Conservation (phyloP, 805 yeast genomes). For the Candida khao-thaluensis region DNA sequence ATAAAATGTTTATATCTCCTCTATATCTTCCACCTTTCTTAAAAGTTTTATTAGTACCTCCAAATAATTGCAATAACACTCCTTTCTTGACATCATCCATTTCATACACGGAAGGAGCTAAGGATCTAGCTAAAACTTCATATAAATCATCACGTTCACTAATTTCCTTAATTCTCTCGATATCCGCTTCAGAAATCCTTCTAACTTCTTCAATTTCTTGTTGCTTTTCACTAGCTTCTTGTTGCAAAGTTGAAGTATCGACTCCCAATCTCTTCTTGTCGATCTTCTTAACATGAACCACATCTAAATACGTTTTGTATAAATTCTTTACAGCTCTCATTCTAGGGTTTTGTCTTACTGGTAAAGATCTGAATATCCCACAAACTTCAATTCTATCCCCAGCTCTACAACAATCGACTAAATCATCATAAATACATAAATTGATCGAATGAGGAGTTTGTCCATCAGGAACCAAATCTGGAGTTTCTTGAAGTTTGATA, state of each 20-base stretch:
- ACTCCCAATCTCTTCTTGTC: constrained; percentile 79
- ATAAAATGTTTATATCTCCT: constrained; percentile 88
- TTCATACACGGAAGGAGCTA: constrained; percentile 97
- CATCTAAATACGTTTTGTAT: constrained; percentile 92
- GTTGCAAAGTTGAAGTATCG: constrained; percentile 64
- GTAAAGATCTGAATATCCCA: constrained; percentile 90
- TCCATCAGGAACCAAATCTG: constrained; percentile 95
- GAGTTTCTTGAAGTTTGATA: constrained; percentile 90
- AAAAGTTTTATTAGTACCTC: constrained; percentile 90
- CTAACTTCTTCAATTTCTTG: constrained; percentile 79
- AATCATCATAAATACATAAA: constrained; percentile 90
- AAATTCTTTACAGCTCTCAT: constrained; percentile 80
- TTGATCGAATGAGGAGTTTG: constrained; percentile 98
- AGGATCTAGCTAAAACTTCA: constrained; percentile 80
- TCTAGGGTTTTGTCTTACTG: constrained; percentile 82
- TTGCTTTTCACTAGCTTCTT: constrained; percentile 55
- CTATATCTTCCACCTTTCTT: constrained; percentile 90
- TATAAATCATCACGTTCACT: constrained; percentile 76
- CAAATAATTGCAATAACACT: constrained; percentile 84
- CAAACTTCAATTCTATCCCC: constrained; percentile 96
- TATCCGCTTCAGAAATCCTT: constrained; percentile 65
- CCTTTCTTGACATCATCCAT: constrained; percentile 98
- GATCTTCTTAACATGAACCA: constrained; percentile 85
- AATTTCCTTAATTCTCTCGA: constrained; percentile 58
- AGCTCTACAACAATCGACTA: constrained; percentile 91